phyloP scores from a whole-genome alignment of 352 stramenopile species.

The Aphanomyces invadans region DNA sequence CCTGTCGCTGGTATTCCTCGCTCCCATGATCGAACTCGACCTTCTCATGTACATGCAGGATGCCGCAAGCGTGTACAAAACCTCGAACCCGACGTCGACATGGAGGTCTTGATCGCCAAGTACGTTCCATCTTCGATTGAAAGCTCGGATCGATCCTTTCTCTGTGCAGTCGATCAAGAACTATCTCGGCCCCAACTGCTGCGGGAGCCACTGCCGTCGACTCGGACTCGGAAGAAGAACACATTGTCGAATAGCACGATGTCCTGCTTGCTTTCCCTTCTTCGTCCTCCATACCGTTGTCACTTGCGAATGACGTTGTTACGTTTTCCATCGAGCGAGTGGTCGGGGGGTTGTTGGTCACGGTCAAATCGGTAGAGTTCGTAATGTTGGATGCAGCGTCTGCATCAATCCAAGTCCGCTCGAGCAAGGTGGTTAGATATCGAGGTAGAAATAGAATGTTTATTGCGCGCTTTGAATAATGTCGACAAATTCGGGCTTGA shows the following conservation, averaged over 20 bases:
- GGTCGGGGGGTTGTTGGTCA: no score
- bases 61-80: constrained; percentile 54
- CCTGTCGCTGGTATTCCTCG: constrained; percentile 49
- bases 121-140: background rate
- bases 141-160: no score
- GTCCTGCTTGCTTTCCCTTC: background rate
- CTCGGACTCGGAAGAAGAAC: constrained; percentile 5
- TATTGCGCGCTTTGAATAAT: constrained; percentile 47
- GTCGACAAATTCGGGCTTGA: constrained; percentile 88
- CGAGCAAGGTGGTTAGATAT: background rate
- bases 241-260: constrained; percentile 16
- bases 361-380: no score
- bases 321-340: no score
- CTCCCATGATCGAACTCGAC: no score
- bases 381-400: no score
- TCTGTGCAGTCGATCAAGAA: background rate
- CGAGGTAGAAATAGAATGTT: constrained; percentile 21
- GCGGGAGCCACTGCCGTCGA: background rate
- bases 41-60: constrained; percentile 38
- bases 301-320: no score
- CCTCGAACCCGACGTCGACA: constrained; percentile 79
- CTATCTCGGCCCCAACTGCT: background rate
- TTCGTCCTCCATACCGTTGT: no score
- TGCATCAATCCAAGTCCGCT: no score
- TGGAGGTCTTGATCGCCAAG: constrained; percentile 45